Conservation (phyloP, 805 yeast species). For the Ogataea corticis region DNA sequence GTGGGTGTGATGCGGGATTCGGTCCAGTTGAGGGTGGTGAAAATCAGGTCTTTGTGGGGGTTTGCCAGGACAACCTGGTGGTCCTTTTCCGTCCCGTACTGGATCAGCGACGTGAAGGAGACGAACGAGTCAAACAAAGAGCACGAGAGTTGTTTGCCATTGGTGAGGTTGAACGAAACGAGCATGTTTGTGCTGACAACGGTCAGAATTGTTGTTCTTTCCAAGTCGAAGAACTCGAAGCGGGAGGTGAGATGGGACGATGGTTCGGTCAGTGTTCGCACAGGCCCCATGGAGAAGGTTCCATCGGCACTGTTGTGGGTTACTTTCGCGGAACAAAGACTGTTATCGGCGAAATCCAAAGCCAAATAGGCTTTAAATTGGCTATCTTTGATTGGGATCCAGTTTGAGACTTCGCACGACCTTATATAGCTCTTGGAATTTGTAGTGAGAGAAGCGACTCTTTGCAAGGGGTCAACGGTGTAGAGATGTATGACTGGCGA, state of each 20-base stretch:
- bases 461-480: constrained; percentile 7
- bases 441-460: constrained; percentile 8
- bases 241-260: constrained; percentile 12
- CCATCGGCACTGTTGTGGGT: background rate
- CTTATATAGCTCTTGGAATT: constrained; percentile 9
- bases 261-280: constrained; percentile 4
- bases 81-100: constrained; percentile 4
- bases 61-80: constrained; percentile 15
- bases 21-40: constrained; percentile 11
- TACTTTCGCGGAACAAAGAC: constrained; percentile 11
- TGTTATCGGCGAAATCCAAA: constrained; percentile 12
- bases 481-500: constrained; percentile 17
- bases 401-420: constrained; percentile 17
- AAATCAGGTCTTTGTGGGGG: constrained; percentile 10
- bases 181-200: constrained; percentile 6
- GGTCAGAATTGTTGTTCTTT: constrained; percentile 3
- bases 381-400: constrained; percentile 6
- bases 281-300: constrained; percentile 1
- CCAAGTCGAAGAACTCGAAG: constrained; percentile 10
- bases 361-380: constrained; percentile 9
- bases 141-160: constrained; percentile 1
- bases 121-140: constrained; percentile 8
- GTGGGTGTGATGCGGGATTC: background rate
- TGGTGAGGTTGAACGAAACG: background rate
- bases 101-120: constrained; percentile 18